Percentiles rank a stretch among this genome's conserved stretches.
Conservation (phyloP, 2,329 filamentous ascomycete genomes). For the Fulvia fulva region DNA sequence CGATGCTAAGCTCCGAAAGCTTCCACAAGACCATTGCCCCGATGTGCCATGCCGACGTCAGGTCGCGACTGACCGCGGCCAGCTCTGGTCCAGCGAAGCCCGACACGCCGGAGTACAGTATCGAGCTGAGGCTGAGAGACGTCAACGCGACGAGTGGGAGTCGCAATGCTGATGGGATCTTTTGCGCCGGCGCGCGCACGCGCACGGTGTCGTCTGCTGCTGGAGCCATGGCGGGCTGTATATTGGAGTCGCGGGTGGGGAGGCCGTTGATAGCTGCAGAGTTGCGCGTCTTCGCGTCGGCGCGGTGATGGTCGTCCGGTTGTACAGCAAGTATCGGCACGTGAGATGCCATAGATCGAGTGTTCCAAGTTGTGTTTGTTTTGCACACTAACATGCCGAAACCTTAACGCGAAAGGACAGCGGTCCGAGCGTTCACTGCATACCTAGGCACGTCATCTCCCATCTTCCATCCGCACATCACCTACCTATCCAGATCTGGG, state of each 20-base stretch:
- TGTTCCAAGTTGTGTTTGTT: background rate
- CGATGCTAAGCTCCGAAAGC: slow-evolving; percentile 63
- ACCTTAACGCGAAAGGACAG: background rate
- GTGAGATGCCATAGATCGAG: slow-evolving; percentile 25
- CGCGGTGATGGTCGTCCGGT: slow-evolving; percentile 27
- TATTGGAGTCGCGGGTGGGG: slow-evolving; percentile 3
- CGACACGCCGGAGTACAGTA: slow-evolving; percentile 61
- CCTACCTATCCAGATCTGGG: too few relatives aligned
- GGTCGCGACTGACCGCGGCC: slow-evolving; percentile 60
- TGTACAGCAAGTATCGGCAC: slow-evolving; percentile 29
- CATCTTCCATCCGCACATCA: too few relatives aligned
- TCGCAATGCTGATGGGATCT: slow-evolving; percentile 36
- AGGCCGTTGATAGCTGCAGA: slow-evolving; percentile 6
- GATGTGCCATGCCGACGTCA: slow-evolving; percentile 61
- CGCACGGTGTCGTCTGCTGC: background rate
- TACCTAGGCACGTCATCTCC: background rate
- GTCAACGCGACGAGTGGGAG: slow-evolving; percentile 46
- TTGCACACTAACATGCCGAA: background rate
- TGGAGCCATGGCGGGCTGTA: background rate
- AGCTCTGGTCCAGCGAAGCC: slow-evolving; percentile 63
- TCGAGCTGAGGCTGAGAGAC: slow-evolving; percentile 59
- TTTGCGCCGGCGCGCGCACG: slow-evolving; percentile 2
- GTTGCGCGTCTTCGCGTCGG: slow-evolving; percentile 17
- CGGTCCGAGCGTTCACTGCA: background rate
- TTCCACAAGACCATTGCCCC: slow-evolving; percentile 53